A percentile compares a stretch with the other conserved stretches of the same genome.
phyloP scores from a whole-genome alignment of 129 eudicot species.

The Erigeron canadensis region DNA sequence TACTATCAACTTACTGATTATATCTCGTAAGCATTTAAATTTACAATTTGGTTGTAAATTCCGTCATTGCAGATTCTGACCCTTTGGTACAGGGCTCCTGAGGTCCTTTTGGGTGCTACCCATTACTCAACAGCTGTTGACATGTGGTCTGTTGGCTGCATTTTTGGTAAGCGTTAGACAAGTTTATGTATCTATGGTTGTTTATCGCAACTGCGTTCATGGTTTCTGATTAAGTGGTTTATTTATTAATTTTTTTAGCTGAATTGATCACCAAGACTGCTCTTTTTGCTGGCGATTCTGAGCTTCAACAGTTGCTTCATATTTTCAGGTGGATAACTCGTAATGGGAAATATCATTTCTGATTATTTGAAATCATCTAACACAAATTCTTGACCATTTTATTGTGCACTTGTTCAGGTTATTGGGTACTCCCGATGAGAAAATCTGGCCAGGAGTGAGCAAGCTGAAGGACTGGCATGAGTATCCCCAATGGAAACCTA shows the following conservation, averaged over 20 bases:
- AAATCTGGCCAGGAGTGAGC: conserved; percentile 90
- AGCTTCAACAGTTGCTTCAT: conserved; percentile 90
- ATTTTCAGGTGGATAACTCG: conserved; percentile 65
- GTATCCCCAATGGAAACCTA: conserved; percentile 88
- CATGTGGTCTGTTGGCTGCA: conserved; percentile 98
- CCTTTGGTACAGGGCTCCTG: conserved; percentile 97
- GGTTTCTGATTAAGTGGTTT: background rate
- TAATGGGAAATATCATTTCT: background rate
- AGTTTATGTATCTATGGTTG: background rate
- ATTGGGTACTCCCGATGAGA: conserved; percentile 90
- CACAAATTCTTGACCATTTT: background rate
- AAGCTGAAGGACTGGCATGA: conserved; percentile 84
- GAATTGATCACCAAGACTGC: conserved; percentile 78
- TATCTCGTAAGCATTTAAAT: background rate
- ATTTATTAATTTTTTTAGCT: conserved; percentile 38
- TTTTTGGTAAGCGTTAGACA: conserved; percentile 60
- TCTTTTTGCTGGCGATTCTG: conserved; percentile 85
- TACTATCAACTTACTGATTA: background rate
- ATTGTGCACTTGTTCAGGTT: conserved; percentile 39
- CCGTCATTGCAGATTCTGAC: conserved; percentile 68
- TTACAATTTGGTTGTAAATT: background rate
- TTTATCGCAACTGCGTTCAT: background rate
- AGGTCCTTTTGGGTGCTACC: conserved; percentile 95
- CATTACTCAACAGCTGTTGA: conserved; percentile 91
- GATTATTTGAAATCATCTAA: background rate